Evolutionary conservation across 495 filamentous ascomycete genomes (phyloP).

Genomic region (Penicillium simplicissimum): DNA sequence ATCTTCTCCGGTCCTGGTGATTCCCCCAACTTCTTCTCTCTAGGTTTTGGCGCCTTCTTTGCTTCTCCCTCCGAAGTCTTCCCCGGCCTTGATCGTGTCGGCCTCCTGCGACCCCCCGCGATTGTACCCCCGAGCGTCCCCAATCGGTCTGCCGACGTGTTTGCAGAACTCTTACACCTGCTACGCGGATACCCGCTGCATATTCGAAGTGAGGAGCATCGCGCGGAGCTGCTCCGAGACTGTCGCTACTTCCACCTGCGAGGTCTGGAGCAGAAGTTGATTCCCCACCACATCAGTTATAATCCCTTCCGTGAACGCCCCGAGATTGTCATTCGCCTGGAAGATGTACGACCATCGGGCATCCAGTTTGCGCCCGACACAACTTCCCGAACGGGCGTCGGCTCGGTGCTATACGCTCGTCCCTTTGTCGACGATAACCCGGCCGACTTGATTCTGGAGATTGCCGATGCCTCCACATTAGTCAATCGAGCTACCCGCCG

Average conservation of each 20-base stretch:
- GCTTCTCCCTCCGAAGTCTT: slow-evolving; percentile 76
- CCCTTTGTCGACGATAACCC: slow-evolving; percentile 76
- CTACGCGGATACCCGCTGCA: slow-evolving; percentile 84
- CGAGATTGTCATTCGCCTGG: slow-evolving; percentile 80
- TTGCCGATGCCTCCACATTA: slow-evolving; percentile 65
- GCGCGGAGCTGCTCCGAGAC: slow-evolving; percentile 76
- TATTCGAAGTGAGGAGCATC: slow-evolving; percentile 76
- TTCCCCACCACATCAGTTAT: slow-evolving; percentile 73
- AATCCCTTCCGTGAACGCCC: slow-evolving; percentile 65
- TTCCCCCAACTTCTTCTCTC: slow-evolving; percentile 91
- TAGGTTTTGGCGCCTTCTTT: slow-evolving; percentile 91
- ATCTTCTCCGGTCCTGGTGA: slow-evolving; percentile 84
- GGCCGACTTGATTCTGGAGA: slow-evolving; percentile 78
- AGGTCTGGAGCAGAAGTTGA: slow-evolving; percentile 84
- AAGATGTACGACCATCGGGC: slow-evolving; percentile 84
- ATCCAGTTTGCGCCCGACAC: slow-evolving; percentile 61
- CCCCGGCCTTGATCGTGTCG: slow-evolving; percentile 76
- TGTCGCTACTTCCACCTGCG: slow-evolving; percentile 93
- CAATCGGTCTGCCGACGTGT: slow-evolving; percentile 74
- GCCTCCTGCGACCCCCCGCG: slow-evolving; percentile 85
- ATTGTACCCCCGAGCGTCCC: slow-evolving; percentile 82
- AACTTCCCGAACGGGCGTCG: slow-evolving; percentile 34
- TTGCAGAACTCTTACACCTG: slow-evolving; percentile 80
- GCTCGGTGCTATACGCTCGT: slow-evolving; percentile 76
- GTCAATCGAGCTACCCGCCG: slow-evolving; percentile 58